Conservation (phyloP, 202 grass and related monocot species). For the Miscanthus sacchariflorus region DNA sequence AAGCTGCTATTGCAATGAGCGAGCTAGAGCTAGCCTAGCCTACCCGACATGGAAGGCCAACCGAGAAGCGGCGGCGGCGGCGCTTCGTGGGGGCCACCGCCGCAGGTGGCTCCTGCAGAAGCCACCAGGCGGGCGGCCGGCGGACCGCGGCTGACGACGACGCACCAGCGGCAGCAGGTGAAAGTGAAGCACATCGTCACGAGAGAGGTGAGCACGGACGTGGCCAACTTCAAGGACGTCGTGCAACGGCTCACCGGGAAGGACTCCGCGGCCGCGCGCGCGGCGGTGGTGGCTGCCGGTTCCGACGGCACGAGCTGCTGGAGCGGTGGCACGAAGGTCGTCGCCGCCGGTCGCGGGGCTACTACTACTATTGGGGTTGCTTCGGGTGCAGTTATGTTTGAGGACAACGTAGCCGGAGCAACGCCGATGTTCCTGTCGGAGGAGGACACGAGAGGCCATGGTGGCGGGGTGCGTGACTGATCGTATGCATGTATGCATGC, state of each 20-base stretch:
- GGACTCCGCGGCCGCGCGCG: conserved; percentile 49
- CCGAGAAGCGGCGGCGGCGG: neutral
- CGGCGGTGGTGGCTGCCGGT: neutral
- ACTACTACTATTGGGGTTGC: neutral
- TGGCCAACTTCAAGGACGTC: conserved; percentile 55
- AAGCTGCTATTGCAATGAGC: too few relatives aligned
- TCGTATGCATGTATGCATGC: too few relatives aligned
- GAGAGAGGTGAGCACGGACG: conserved; percentile 47
- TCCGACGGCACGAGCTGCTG: neutral
- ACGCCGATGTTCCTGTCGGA: neutral
- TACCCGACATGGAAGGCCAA: conserved; percentile 22
- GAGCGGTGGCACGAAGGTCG: neutral
- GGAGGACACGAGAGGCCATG: neutral
- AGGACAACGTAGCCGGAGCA: neutral
- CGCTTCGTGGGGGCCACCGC: neutral
- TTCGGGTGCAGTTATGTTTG: neutral
- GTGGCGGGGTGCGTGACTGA: conserved; percentile 14
- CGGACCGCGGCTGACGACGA: neutral
- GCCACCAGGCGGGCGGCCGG: neutral
- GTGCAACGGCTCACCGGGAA: conserved; percentile 61
- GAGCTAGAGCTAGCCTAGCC: too few relatives aligned
- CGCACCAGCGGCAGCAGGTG: neutral
- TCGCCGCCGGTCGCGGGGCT: neutral
- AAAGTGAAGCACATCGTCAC: conserved; percentile 60
- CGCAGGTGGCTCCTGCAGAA: neutral